phyloP scores from a whole-genome alignment of 192 early-diverging fungal species.

The Phlyctochytrium arcticum region DNA sequence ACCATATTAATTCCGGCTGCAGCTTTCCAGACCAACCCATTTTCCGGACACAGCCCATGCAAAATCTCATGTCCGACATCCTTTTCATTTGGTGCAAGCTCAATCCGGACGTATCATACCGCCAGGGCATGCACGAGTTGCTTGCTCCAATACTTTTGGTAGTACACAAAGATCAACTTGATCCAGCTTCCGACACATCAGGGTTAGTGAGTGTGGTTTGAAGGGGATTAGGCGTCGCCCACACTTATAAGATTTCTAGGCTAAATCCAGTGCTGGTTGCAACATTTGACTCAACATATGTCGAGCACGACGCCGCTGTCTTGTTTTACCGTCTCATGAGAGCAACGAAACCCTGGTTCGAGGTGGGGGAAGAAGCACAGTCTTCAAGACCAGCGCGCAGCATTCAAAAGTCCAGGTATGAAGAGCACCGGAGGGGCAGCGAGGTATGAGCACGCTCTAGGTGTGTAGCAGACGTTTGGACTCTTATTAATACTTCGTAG shows the following conservation, averaged over 20 bases:
- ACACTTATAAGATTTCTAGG: not conserved
- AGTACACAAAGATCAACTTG: constrained; percentile 66
- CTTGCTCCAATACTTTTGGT: constrained; percentile 78
- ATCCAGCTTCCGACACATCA: constrained; percentile 2
- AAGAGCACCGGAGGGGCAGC: not conserved
- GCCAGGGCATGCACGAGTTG: constrained; percentile 98
- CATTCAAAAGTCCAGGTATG: constrained; percentile 6
- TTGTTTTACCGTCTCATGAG: constrained; percentile 83
- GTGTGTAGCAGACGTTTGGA: too few relatives aligned
- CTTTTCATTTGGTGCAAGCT: constrained; percentile 91
- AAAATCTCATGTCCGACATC: constrained; percentile 69
- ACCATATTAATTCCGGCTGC: not conserved
- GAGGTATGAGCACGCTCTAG: too few relatives aligned
- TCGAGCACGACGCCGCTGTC: constrained; percentile 84
- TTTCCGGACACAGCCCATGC: constrained; percentile 64
- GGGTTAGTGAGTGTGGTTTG: not conserved
- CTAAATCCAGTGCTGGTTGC: constrained; percentile 29
- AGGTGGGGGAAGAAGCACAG: constrained; percentile 48
- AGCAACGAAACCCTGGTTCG: constrained; percentile 79
- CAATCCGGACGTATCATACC: constrained; percentile 82
- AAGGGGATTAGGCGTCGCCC: too few relatives aligned
- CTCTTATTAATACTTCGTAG: too few relatives aligned
- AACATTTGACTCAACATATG: constrained; percentile 61
- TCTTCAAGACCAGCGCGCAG: not conserved
- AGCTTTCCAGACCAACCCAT: constrained; percentile 87